Evolutionary conservation across 1,139 yeast species (phyloP).

Genomic region (Saccharomyces pastorianus): DNA sequence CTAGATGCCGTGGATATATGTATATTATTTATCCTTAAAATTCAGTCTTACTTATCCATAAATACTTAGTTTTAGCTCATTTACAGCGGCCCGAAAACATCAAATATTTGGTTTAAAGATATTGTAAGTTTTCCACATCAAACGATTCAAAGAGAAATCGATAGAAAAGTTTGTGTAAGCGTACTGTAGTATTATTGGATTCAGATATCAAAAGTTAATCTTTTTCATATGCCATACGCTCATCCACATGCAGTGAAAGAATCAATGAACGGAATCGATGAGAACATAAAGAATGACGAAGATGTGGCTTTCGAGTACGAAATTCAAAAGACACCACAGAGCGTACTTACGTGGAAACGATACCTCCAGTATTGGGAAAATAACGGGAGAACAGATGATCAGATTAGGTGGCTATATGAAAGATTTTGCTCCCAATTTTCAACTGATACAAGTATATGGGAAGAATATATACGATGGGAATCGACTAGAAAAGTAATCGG

Average conservation of each 20-base stretch:
- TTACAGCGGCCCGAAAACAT: neutral
- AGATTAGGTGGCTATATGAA: slow-evolving; percentile 27
- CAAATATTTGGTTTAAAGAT: neutral
- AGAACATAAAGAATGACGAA: slow-evolving; percentile 16
- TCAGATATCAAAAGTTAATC: too few species aligned
- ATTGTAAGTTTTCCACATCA: neutral
- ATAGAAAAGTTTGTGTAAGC: neutral
- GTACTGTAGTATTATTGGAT: too few species aligned
- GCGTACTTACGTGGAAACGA: slow-evolving; percentile 23
- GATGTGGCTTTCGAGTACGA: slow-evolving; percentile 30
- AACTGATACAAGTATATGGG: slow-evolving; percentile 18
- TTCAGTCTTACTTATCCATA: too few species aligned
- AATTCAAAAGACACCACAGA: slow-evolving; percentile 19
- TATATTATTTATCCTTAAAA: neutral
- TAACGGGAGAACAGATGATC: slow-evolving; percentile 8
- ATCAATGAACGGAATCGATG: slow-evolving; percentile 6
- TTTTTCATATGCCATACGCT: too few species aligned
- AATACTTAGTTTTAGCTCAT: neutral
- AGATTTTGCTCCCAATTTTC: slow-evolving; percentile 20
- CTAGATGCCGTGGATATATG: too few species aligned
- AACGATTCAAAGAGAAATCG: neutral
- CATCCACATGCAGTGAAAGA: neutral
- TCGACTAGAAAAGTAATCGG: neutral
- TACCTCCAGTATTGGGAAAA: slow-evolving; percentile 23
- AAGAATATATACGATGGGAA: slow-evolving; percentile 17